phyloP scores from a whole-genome alignment of 2,329 filamentous ascomycete genomes.

The Cladosporium sp. region DNA sequence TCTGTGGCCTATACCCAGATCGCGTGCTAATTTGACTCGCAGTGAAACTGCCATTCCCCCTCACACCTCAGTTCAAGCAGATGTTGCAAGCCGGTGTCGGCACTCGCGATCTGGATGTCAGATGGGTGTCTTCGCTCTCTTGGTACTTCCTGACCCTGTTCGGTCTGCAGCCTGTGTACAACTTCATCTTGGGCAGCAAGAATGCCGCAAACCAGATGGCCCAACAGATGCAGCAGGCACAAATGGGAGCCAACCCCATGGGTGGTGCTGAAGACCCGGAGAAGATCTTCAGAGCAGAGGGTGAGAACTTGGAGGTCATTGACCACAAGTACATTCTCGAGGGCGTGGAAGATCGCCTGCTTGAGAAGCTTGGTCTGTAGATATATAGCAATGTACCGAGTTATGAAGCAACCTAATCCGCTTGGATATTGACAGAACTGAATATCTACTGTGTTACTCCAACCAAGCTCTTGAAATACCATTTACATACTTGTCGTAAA shows the following conservation, averaged over 20 bases:
- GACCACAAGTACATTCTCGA: slow-evolving; percentile 92
- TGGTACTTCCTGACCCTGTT: slow-evolving; percentile 99
- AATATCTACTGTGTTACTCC: neutral
- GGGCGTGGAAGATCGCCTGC: slow-evolving; percentile 79
- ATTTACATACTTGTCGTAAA: neutral
- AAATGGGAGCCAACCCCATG: slow-evolving; percentile 72
- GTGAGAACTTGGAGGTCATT: slow-evolving; percentile 92
- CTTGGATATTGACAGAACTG: neutral
- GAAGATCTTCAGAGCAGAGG: slow-evolving; percentile 90
- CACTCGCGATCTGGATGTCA: slow-evolving; percentile 91
- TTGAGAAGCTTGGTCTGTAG: slow-evolving; percentile 48
- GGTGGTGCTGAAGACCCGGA: slow-evolving; percentile 91
- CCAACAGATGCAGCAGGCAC: slow-evolving; percentile 44
- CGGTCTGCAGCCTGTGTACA: slow-evolving; percentile 94
- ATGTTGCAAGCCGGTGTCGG: slow-evolving; percentile 98
- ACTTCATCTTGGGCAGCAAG: slow-evolving; percentile 92
- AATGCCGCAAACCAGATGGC: slow-evolving; percentile 84
- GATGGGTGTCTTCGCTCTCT: slow-evolving; percentile 97
- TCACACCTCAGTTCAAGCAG: slow-evolving; percentile 98
- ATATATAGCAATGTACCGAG: slow-evolving; percentile 7
- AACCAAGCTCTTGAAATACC: neutral
- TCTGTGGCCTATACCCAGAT: neutral
- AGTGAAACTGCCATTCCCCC: slow-evolving; percentile 96
- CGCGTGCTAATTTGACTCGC: slow-evolving; percentile 33
- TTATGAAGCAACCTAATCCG: neutral